Conservation (phyloP, 805 yeast genomes). For the Zygoascus tannicola region DNA sequence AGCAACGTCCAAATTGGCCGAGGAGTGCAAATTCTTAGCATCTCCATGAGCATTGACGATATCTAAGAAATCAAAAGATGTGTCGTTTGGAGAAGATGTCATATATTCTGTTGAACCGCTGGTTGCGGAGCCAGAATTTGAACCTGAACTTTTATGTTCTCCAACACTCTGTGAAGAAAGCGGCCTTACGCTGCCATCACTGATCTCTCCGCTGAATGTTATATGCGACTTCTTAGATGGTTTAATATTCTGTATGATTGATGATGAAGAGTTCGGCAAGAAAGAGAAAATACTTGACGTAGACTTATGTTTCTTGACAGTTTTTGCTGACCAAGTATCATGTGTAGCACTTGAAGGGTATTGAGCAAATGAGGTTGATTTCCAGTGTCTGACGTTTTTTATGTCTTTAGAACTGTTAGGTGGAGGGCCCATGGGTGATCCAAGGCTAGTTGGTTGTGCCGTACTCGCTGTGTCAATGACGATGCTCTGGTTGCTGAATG, state of each 20-base stretch:
- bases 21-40: background rate
- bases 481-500: background rate
- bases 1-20: background rate
- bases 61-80: background rate
- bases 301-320: conserved; percentile 1
- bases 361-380: background rate
- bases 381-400: background rate
- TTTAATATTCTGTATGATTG: background rate
- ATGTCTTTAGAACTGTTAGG: background rate
- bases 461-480: background rate
- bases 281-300: conserved; percentile 3
- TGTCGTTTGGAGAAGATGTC: background rate
- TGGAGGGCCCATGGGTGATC: background rate
- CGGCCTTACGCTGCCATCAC: background rate
- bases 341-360: background rate
- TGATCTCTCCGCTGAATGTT: background rate
- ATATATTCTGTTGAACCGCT: background rate
- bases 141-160: background rate
- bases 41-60: background rate
- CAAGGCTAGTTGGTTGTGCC: background rate
- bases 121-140: background rate
- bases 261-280: background rate
- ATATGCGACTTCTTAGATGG: background rate
- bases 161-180: background rate
- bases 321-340: background rate